A percentile compares a stretch with the other conserved stretches of the same genome.
Evolutionary conservation across 1,284 basidiomycete species (phyloP).

Genomic region (Sporisorium graminicola): DNA sequence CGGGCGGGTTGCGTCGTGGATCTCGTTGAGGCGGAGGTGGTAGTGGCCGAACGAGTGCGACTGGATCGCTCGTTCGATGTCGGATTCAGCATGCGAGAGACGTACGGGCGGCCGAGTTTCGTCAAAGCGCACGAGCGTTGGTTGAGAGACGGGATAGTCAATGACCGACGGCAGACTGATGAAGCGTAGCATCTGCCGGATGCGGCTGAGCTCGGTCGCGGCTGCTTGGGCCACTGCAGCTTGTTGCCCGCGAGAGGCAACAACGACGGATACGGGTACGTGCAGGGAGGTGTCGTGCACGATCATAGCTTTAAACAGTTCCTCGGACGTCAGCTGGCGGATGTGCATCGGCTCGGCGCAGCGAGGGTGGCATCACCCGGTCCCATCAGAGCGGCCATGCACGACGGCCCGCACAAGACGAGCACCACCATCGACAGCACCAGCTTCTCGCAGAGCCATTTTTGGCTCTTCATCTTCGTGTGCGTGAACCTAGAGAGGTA

Average conservation of each 20-base stretch:
- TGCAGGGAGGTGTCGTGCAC: not conserved
- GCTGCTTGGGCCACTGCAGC: not conserved
- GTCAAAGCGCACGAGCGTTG: constrained; percentile 1
- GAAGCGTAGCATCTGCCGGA: not conserved
- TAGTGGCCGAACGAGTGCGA: not conserved
- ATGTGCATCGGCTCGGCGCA: not conserved
- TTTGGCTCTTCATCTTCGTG: not conserved
- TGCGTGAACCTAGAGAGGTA: not conserved
- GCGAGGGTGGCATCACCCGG: not conserved
- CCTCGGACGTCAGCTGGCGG: constrained; percentile 10
- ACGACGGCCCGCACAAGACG: not conserved
- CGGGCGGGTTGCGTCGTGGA: not conserved
- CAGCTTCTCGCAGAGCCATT: not conserved
- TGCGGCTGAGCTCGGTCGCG: not conserved
- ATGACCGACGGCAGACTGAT: not conserved
- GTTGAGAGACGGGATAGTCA: not conserved
- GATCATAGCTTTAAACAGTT: constrained; percentile 17
- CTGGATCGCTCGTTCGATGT: not conserved
- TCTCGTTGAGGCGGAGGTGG: not conserved
- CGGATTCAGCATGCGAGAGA: not conserved
- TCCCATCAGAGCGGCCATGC: not conserved
- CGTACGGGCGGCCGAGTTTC: not conserved
- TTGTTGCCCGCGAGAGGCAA: not conserved
- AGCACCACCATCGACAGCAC: not conserved
- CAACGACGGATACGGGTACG: not conserved